These are phyloP conservation scores for Pestalotiopsis sp. DNA, from an alignment of 2,329 filamentous ascomycete species.

Conservation along the genomic window DNA sequence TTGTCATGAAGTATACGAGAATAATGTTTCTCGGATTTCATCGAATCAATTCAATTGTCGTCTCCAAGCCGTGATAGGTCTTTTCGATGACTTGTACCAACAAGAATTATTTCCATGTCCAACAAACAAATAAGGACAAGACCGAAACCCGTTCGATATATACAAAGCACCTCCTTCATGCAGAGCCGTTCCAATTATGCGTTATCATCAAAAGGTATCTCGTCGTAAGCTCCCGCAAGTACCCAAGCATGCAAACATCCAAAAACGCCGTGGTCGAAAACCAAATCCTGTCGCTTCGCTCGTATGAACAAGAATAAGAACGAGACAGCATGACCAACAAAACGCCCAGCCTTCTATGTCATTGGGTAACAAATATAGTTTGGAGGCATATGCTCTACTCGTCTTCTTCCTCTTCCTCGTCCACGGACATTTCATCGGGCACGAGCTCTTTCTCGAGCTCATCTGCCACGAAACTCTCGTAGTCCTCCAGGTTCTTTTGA, in stretches of 20 bases:
- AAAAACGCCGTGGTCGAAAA: neutral
- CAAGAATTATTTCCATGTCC: neutral
- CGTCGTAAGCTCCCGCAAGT: neutral
- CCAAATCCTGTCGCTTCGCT: neutral
- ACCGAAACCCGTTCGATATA: neutral
- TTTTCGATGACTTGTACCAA: neutral
- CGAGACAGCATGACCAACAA: neutral
- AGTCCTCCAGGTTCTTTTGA: constrained; percentile 89
- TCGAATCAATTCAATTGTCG: too few relatives aligned
- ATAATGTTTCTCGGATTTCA: too few relatives aligned
- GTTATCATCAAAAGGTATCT: constrained; percentile 7
- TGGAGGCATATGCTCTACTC: neutral
- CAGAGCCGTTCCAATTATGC: neutral
- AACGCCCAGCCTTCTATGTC: neutral
- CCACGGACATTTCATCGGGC: constrained; percentile 52
- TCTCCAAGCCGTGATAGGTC: too few relatives aligned
- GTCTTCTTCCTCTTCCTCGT: constrained; percentile 10
- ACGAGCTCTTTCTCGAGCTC: constrained; percentile 86
- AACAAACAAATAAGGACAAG: neutral
- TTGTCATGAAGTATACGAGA: too few relatives aligned
- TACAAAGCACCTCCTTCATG: neutral
- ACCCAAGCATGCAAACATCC: neutral
- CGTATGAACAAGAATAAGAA: neutral
- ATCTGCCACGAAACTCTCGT: constrained; percentile 89
- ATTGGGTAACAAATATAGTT: neutral